Conservation (phyloP, 192 early-diverging fungal species). For the Ambispora gerdemannii region DNA sequence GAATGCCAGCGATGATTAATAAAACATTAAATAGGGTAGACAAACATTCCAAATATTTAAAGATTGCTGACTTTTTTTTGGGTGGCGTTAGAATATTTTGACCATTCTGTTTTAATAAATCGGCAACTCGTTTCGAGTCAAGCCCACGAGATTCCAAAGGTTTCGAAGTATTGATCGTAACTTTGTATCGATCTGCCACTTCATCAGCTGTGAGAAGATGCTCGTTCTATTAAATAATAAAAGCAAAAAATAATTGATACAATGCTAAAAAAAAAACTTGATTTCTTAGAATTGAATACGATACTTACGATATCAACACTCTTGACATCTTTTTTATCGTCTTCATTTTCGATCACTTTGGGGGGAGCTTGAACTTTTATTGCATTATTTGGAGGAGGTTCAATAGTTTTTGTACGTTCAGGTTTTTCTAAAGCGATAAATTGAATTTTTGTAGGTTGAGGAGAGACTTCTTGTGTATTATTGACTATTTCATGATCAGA, state of each 20-base stretch:
- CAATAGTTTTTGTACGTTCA: constrained; percentile 27
- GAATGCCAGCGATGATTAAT: constrained; percentile 77
- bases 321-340: constrained; percentile 33
- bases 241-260: neutral
- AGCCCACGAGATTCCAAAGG: constrained; percentile 72
- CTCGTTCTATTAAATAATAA: constrained; percentile 42
- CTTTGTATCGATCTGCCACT: constrained; percentile 40
- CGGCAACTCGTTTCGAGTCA: constrained; percentile 53
- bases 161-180: constrained; percentile 54
- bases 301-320: constrained; percentile 53
- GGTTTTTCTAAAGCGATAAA: constrained; percentile 36
- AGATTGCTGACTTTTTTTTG: constrained; percentile 69
- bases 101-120: constrained; percentile 67
- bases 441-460: constrained; percentile 30
- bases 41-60: constrained; percentile 76
- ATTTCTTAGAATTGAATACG: constrained; percentile 4
- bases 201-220: constrained; percentile 47
- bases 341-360: constrained; percentile 13
- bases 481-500: neutral
- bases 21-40: constrained; percentile 84
- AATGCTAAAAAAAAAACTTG: constrained; percentile 2
- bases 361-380: constrained; percentile 18
- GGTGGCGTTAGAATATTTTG: constrained; percentile 88
- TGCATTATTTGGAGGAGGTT: constrained; percentile 4
- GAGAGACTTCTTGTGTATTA: neutral